phyloP scores from a whole-genome alignment of 108 stramenopile species.

The Cyclostephanos tholiformis region DNA sequence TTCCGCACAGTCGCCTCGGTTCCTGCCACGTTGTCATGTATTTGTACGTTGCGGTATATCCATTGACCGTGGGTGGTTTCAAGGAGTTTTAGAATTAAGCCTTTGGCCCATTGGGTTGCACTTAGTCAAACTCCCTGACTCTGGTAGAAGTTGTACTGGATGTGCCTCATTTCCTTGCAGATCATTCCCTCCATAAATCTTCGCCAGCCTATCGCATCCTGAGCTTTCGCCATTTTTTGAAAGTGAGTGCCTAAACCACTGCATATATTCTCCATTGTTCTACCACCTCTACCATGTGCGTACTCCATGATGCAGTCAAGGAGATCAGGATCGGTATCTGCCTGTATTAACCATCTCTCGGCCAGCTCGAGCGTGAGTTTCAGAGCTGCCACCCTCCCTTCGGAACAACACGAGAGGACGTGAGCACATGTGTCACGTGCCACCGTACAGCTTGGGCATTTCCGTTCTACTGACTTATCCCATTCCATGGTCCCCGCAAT shows the following conservation, averaged over 20 bases:
- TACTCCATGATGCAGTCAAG: not conserved
- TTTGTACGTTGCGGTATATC: conserved; percentile 15
- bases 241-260: not conserved
- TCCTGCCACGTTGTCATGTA: conserved; percentile 15
- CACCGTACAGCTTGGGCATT: conserved; percentile 5
- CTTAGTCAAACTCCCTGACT: not conserved
- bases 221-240: not conserved
- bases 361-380: not conserved
- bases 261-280: not conserved
- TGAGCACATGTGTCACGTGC: conserved; percentile 9
- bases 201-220: conserved; percentile 25
- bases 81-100: not conserved
- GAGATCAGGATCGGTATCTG: not conserved
- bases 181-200: conserved; percentile 32
- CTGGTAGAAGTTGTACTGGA: not conserved
- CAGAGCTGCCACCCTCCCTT: not conserved
- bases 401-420: not conserved
- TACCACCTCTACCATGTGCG: not conserved
- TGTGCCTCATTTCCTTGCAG: not conserved
- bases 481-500: conserved; percentile 16
- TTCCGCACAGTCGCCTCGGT: no score
- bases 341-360: not conserved
- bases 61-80: not conserved
- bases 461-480: no score
- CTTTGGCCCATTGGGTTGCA: not conserved